phyloP scores from a whole-genome alignment of 1,284 basidiomycete species.

The Pseudomicrostroma phylloplanum region DNA sequence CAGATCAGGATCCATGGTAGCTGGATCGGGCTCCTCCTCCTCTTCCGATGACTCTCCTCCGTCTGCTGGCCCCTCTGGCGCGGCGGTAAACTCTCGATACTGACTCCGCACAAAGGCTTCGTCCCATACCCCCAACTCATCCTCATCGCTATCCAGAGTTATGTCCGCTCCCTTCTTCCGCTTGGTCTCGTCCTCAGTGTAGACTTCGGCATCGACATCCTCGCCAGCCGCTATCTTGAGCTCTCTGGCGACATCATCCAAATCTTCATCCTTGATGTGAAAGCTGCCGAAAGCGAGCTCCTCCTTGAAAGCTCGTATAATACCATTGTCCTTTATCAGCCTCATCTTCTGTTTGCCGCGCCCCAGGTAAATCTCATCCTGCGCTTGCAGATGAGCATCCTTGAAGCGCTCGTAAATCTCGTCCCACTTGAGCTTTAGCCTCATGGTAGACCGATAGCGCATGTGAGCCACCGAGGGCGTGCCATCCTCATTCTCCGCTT shows the following conservation, averaged over 20 bases:
- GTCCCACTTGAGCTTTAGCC: slow-evolving; percentile 45
- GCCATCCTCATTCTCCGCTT: slow-evolving; percentile 29
- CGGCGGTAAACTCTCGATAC: not conserved
- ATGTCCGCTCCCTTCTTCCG: not conserved
- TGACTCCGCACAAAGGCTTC: slow-evolving; percentile 11
- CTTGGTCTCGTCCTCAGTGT: slow-evolving; percentile 4
- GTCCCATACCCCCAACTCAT: slow-evolving; percentile 4
- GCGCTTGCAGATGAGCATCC: slow-evolving; percentile 40
- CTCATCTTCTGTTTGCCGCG: slow-evolving; percentile 28
- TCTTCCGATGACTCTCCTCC: not conserved
- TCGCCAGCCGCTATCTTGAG: slow-evolving; percentile 18
- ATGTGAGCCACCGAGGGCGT: slow-evolving; percentile 35
- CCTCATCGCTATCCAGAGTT: slow-evolving; percentile 17
- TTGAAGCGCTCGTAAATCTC: slow-evolving; percentile 43
- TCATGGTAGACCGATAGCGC: slow-evolving; percentile 36
- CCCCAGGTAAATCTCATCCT: slow-evolving; percentile 45
- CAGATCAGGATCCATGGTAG: slow-evolving; percentile 29
- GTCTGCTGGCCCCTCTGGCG: not conserved
- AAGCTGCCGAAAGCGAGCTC: slow-evolving; percentile 37
- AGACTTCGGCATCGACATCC: slow-evolving; percentile 13
- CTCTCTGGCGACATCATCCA: slow-evolving; percentile 21
- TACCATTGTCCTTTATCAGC: slow-evolving; percentile 40
- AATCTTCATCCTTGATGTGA: slow-evolving; percentile 39
- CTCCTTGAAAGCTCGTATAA: slow-evolving; percentile 24
- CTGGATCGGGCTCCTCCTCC: slow-evolving; percentile 14